A percentile compares a stretch with the other conserved stretches of the same genome.
phyloP scores from a whole-genome alignment of 2,329 filamentous ascomycete genomes.

The Cordyceps javanica region DNA sequence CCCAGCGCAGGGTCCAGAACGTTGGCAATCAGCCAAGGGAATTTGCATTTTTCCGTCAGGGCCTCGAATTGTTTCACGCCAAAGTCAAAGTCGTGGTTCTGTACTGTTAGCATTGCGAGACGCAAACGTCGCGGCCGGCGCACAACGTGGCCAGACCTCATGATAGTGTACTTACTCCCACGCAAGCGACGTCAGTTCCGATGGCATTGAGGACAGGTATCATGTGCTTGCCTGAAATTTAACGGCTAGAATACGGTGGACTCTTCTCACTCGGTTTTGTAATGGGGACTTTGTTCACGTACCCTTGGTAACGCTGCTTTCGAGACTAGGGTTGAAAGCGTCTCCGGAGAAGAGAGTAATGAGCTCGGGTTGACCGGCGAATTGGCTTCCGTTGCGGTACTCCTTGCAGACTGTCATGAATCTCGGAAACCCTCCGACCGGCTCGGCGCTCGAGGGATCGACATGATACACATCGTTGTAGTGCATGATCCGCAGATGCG shows the following conservation, averaged over 20 bases:
- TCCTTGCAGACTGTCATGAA: constrained; percentile 75
- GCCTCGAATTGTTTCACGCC: constrained; percentile 75
- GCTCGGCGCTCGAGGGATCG: constrained; percentile 68
- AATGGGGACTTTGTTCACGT: no score
- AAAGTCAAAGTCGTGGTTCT: constrained; percentile 93
- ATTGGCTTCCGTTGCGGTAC: constrained; percentile 60
- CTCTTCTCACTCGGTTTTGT: no score
- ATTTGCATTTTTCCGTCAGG: constrained; percentile 66
- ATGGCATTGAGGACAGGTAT: constrained; percentile 74
- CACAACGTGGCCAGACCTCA: no score
- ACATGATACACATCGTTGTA: constrained; percentile 95
- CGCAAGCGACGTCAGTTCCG: constrained; percentile 72
- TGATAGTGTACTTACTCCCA: constrained; percentile 55
- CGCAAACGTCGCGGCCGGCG: background rate
- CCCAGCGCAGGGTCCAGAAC: constrained; percentile 79
- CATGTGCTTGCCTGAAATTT: constrained; percentile 65
- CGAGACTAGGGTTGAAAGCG: constrained; percentile 85
- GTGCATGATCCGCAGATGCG: constrained; percentile 76
- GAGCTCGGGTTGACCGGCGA: constrained; percentile 55
- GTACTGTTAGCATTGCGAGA: background rate
- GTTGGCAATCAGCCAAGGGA: constrained; percentile 88
- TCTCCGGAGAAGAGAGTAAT: constrained; percentile 86
- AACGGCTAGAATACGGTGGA: background rate
- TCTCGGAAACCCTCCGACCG: constrained; percentile 72
- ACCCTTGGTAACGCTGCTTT: constrained; percentile 86